Base-by-base conservation (phyloP, 768 basidiomycete genomes). In the Amanita phalloides region DNA sequence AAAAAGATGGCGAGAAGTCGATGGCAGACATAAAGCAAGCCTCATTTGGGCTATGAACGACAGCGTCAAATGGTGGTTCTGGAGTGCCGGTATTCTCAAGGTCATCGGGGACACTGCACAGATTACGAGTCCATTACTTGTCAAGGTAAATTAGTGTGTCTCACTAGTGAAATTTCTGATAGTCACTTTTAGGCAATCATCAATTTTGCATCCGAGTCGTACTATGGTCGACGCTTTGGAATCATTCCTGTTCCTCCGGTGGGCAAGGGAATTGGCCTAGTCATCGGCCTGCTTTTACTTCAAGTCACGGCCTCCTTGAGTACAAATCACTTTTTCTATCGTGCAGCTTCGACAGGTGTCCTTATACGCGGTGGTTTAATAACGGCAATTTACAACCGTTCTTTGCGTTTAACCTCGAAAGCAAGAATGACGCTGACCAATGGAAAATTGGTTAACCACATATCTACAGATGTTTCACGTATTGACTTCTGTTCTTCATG, bases 371-470 rank as follows among this genome's bases (percentile, higher is more conserved):
- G 84, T 7, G 91, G 90, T 1, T 75, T 96, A 42, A 95, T 96
- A 58, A 84, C 88, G 1, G 83, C 88, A 1, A 84, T 96, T 35
- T 96, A 92, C 66, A 74, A 79, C 25, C 82, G 85, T 39, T 83
- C 86, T 1, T 72, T 96, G 21, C 76, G 71, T 25, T 74, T 97
- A 30, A 86, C 87, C 2, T 78, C 86, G 14, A 83, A 89, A 38
- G 81, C 90, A 5, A 79, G 94, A 6, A 81, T 82, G 1, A 82
- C 78, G 7, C 75, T 94, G 39, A 81, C 88, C 1, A 96, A 90
- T 60, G 94, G 92, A 20, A 86, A 86, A 62, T 77, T 96, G 9
- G 85, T 96, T 56, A 94, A 92, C 57, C 91, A 95, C 68, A 94
- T 98, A 54, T 91, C 89, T 4, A 90, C 88, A 1, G 91, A 93